These are phyloP conservation scores for Zostera marina DNA, from an alignment of 116 monocot genomes.

Conservation along the genomic window DNA sequence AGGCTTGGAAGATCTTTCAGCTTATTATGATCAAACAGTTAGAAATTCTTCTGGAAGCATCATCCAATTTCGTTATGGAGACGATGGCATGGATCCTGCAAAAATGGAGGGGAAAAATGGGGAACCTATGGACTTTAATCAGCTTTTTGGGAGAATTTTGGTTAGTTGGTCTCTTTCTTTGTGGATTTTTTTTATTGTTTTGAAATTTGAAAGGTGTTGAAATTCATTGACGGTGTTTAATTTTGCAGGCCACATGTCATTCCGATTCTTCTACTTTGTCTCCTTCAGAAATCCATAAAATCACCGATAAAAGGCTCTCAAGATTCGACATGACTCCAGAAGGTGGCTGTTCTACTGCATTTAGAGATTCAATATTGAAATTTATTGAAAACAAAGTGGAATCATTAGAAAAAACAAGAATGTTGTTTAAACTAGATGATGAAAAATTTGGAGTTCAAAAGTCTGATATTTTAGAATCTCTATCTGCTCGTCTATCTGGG, in stretches of 20 bases:
- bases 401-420: constrained; percentile 31
- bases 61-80: constrained; percentile 90
- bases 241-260: constrained; percentile 77
- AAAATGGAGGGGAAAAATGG: constrained; percentile 90
- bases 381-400: constrained; percentile 38
- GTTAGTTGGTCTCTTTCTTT: constrained; percentile 24
- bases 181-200: neutral
- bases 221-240: neutral
- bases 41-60: constrained; percentile 64
- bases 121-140: constrained; percentile 67
- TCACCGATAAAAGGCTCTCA: constrained; percentile 24
- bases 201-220: too few relatives aligned
- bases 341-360: constrained; percentile 50
- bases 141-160: constrained; percentile 75
- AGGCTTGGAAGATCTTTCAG: constrained; percentile 80
- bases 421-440: constrained; percentile 34
- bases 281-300: constrained; percentile 38
- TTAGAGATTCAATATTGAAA: constrained; percentile 33
- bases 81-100: constrained; percentile 98
- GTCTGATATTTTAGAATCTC: constrained; percentile 21
- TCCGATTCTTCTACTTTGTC: constrained; percentile 23
- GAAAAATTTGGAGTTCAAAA: constrained; percentile 10
- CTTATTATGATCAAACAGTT: constrained; percentile 83
- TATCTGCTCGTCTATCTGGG: constrained; percentile 66
- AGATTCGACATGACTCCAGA: constrained; percentile 28